Evolutionary conservation across 2,329 filamentous ascomycete species (phyloP).

Genomic region (Mollisiaceae sp.): DNA sequence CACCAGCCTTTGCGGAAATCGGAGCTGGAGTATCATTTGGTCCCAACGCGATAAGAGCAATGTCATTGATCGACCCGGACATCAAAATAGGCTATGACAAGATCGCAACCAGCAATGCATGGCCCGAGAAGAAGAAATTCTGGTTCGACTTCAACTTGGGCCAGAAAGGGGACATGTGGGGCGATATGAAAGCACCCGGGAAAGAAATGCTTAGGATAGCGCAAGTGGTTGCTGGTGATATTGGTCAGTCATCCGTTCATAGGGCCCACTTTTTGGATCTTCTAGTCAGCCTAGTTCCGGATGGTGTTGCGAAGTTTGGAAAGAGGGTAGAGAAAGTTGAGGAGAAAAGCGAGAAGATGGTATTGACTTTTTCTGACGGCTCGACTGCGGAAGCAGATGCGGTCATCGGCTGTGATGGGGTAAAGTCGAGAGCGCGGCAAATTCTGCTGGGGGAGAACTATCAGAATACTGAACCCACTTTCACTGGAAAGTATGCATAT

Average conservation of each 20-base stretch:
- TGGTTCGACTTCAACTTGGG: conserved; percentile 42
- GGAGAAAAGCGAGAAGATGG: conserved; percentile 36
- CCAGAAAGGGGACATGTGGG: conserved; percentile 32
- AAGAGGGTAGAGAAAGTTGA: conserved; percentile 45
- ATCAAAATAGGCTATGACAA: conserved; percentile 37
- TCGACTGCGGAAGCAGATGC: conserved; percentile 49
- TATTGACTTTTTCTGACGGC: conserved; percentile 52
- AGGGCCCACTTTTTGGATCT: conserved; percentile 42
- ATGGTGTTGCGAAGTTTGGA: conserved; percentile 42
- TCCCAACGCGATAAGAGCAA: conserved; percentile 40
- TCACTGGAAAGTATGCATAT: conserved; percentile 65
- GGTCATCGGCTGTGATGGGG: conserved; percentile 68
- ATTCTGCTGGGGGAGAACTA: conserved; percentile 53
- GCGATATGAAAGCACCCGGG: conserved; percentile 25
- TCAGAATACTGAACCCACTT: conserved; percentile 43
- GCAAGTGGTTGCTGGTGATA: conserved; percentile 29
- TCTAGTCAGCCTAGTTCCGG: conserved; percentile 46
- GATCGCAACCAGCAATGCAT: conserved; percentile 36
- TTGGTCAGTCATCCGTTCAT: conserved; percentile 39
- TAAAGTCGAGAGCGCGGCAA: conserved; percentile 60
- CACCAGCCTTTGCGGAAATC: conserved; percentile 41
- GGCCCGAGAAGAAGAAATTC: conserved; percentile 31
- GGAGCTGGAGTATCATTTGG: conserved; percentile 43
- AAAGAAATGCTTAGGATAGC: conserved; percentile 31
- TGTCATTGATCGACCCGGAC: conserved; percentile 38